Evolutionary conservation across 2,329 filamentous ascomycete genomes (phyloP).

Genomic region (Paraconiothyrium sp.): DNA sequence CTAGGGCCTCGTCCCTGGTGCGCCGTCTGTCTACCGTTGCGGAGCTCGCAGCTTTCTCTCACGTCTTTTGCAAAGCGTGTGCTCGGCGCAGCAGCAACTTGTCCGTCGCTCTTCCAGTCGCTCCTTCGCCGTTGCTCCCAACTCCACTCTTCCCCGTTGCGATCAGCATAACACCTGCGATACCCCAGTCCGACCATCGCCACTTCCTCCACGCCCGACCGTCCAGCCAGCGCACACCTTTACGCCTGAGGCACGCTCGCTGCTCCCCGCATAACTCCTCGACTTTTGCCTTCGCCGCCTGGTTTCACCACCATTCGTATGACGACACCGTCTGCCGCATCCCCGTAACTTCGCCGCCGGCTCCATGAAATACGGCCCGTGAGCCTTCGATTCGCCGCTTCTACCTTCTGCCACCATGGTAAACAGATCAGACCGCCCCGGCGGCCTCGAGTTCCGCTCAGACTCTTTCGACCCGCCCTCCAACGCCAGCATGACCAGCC

Average conservation of each 20-base stretch:
- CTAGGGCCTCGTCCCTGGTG: background rate
- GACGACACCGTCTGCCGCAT: slow-evolving; percentile 37
- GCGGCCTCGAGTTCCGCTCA: slow-evolving; percentile 45
- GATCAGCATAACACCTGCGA: slow-evolving; percentile 16
- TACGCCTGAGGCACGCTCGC: slow-evolving; percentile 15
- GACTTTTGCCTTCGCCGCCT: slow-evolving; percentile 37
- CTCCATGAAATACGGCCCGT: slow-evolving; percentile 32
- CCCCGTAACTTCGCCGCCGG: slow-evolving; percentile 24
- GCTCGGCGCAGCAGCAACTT: slow-evolving; percentile 11
- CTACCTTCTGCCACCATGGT: slow-evolving; percentile 34
- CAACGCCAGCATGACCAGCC: slow-evolving; percentile 44
- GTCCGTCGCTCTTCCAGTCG: slow-evolving; percentile 26
- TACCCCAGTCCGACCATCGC: slow-evolving; percentile 10
- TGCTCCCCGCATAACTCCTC: slow-evolving; percentile 29
- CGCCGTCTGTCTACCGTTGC: slow-evolving; percentile 5
- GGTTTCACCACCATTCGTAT: slow-evolving; percentile 41
- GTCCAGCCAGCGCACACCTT: slow-evolving; percentile 14
- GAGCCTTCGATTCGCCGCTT: slow-evolving; percentile 13
- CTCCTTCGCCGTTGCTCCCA: slow-evolving; percentile 42
- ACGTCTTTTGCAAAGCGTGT: slow-evolving; percentile 15
- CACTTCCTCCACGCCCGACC: background rate
- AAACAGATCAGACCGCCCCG: slow-evolving; percentile 42
- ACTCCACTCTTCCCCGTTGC: slow-evolving; percentile 14
- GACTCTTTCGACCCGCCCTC: slow-evolving; percentile 42
- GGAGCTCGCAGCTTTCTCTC: slow-evolving; percentile 4